phyloP scores from a whole-genome alignment of 441 rosid genomes.

The Mallotus repandus region DNA sequence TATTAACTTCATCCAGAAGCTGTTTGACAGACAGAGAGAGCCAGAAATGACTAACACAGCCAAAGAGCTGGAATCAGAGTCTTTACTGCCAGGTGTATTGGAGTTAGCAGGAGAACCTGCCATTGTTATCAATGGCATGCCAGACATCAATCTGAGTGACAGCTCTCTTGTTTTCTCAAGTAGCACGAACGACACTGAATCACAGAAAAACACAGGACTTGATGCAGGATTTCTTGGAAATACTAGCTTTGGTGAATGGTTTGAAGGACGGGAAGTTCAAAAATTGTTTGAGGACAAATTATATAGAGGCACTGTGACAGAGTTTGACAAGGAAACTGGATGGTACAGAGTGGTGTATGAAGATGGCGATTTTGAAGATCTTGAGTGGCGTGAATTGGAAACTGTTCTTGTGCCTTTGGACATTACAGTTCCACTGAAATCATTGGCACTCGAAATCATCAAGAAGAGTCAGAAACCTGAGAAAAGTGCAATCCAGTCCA shows the following conservation, averaged over 20 bases:
- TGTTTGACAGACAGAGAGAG: slow-evolving; percentile 9
- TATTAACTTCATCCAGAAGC: slow-evolving; percentile 2
- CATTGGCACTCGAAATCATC: slow-evolving; percentile 44
- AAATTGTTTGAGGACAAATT: slow-evolving; percentile 53
- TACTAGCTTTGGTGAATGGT: slow-evolving; percentile 66
- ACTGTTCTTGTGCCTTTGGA: slow-evolving; percentile 68
- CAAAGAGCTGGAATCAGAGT: slow-evolving; percentile 34
- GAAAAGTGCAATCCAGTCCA: slow-evolving; percentile 17
- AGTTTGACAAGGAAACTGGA: slow-evolving; percentile 64
- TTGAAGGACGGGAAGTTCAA: slow-evolving; percentile 72
- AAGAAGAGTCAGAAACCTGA: slow-evolving; percentile 33
- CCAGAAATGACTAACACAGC: slow-evolving; percentile 35
- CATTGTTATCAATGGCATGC: slow-evolving; percentile 71
- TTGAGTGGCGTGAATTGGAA: slow-evolving; percentile 75
- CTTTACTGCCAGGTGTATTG: slow-evolving; percentile 36
- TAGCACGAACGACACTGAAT: slow-evolving; percentile 23
- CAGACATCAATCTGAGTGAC: slow-evolving; percentile 34
- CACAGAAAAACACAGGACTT: slow-evolving; percentile 28
- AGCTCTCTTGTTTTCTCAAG: slow-evolving; percentile 22
- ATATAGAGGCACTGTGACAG: slow-evolving; percentile 48
- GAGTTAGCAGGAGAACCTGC: slow-evolving; percentile 79
- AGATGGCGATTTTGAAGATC: slow-evolving; percentile 75
- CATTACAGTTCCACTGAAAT: slow-evolving; percentile 59
- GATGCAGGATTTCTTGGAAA: slow-evolving; percentile 29
- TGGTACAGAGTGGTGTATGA: slow-evolving; percentile 85